Percentiles rank a stretch among this genome's conserved stretches.
phyloP scores from a whole-genome alignment of 1,284 basidiomycete species.

The Cryptococcus neoformans region DNA sequence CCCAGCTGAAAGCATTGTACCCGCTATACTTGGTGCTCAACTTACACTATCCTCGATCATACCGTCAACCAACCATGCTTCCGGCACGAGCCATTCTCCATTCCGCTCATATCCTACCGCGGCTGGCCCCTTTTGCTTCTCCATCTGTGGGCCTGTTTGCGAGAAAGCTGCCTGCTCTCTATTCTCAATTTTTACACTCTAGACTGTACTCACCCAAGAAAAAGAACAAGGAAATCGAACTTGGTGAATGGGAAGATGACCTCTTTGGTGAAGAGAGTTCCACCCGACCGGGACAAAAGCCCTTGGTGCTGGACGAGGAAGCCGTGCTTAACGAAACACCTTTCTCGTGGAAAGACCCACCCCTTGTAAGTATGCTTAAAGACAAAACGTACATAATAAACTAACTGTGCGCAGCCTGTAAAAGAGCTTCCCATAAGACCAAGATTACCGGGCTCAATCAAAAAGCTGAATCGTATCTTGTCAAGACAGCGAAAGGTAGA shows the following conservation, averaged over 20 bases:
- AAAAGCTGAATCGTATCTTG: slow-evolving; percentile 39
- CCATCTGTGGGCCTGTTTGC: no score
- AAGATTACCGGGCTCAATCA: slow-evolving; percentile 33
- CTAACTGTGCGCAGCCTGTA: background rate
- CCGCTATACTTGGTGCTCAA: no score
- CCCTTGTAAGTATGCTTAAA: background rate
- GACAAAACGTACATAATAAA: background rate
- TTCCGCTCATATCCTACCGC: no score
- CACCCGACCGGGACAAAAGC: background rate
- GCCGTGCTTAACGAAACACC: no score
- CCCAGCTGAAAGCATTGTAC: no score
- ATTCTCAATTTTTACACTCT: background rate
- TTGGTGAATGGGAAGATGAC: background rate
- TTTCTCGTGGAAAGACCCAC: background rate
- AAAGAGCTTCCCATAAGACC: slow-evolving; percentile 15
- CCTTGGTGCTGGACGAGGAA: background rate
- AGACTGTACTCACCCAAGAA: background rate
- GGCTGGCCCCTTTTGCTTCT: no score
- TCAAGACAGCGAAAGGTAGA: slow-evolving; percentile 23
- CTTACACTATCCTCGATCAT: no score
- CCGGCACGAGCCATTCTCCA: no score
- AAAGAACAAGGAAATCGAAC: background rate
- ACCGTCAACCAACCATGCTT: no score
- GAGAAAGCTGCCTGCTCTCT: background rate
- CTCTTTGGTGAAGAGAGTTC: slow-evolving; percentile 1